Percentiles rank a stretch among this genome's conserved stretches.
phyloP scores from a whole-genome alignment of 1,139 yeast genomes.

The Geotrichum restrictum region DNA sequence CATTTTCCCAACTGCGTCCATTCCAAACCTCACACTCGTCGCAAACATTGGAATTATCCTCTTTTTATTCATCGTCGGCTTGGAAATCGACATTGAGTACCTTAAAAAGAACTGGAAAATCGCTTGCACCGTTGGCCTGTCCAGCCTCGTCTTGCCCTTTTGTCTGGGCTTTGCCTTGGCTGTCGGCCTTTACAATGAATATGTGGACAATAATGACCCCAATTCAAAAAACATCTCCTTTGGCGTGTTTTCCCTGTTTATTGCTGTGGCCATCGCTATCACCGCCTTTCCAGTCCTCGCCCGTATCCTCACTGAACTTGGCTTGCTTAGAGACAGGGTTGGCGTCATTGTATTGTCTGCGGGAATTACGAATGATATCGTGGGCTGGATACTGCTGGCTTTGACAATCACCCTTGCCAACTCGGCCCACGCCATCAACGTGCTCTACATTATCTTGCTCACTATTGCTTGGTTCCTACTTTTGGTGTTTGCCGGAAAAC shows the following conservation, averaged over 20 bases:
- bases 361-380: conserved; percentile 71
- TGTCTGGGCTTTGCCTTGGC: conserved; percentile 72
- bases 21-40: conserved; percentile 59
- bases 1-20: conserved; percentile 60
- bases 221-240: conserved; percentile 46
- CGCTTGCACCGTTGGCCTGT: conserved; percentile 65
- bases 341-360: conserved; percentile 77
- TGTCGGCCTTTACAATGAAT: conserved; percentile 59
- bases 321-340: conserved; percentile 65
- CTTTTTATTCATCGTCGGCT: conserved; percentile 68
- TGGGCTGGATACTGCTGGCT: conserved; percentile 78
- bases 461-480: conserved; percentile 65
- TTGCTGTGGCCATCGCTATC: conserved; percentile 75
- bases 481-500: conserved; percentile 53
- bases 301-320: conserved; percentile 67
- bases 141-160: conserved; percentile 71
- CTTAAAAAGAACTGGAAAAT: conserved; percentile 56
- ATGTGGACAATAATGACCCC: conserved; percentile 35
- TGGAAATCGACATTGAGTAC: conserved; percentile 68
- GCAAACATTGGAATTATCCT: conserved; percentile 72
- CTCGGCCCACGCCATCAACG: conserved; percentile 61
- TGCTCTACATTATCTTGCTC: conserved; percentile 63
- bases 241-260: conserved; percentile 69
- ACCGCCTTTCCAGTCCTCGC: conserved; percentile 84
- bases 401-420: conserved; percentile 71